Base-by-base conservation (phyloP, 768 basidiomycete genomes). In the Boletus sp. region DNA sequence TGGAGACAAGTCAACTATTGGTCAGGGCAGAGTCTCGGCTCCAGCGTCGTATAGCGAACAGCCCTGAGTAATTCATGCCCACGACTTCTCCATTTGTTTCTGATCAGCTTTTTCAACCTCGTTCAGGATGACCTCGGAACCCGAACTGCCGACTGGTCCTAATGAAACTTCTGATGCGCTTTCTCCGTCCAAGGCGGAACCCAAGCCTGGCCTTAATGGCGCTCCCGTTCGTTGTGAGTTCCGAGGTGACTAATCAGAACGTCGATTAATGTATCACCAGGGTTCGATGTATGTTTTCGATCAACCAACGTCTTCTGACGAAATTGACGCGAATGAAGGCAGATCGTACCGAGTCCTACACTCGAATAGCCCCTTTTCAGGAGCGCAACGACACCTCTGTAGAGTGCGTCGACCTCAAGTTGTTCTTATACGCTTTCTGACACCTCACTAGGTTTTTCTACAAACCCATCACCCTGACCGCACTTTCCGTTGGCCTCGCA, bases 271-370 rank as follows among this genome's bases (percentile, higher is more conserved):
- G 33, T 64, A 59, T 56, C 41, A 32, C 39, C 58, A 91, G 90
- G 90, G 90, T 92, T 89, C 76, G 90, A 92, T 78, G 90, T 92
- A 77, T 63, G 90, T 85, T 56, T 11, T 35, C 45, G 46, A 41
- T 29, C 40, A 47, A 44, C n/a, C 24, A n/a, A 49, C 18, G n/a
- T 41, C 20, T 50, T 37, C 52, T 59, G 44, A 59, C 54, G 52
- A 59, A 58, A 59, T 55, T 69, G 57, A 59, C 60, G 37, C 49
- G 47, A 45, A 44, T 36, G 35, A 48, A 93, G 90, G 92, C 92
- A 56, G 83, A 93, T 74, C 85, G 90, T 61, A 85, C 87, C 47
- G 91, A 93, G 70, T 64, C 91, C 10, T 93, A 93, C 67, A 93
- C 91, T 18, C 82, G 85, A 56, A 93, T 91, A 63, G 78, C 79